Conservation (phyloP, 1,284 basidiomycete genomes). For the Cryptococcus sp. region DNA sequence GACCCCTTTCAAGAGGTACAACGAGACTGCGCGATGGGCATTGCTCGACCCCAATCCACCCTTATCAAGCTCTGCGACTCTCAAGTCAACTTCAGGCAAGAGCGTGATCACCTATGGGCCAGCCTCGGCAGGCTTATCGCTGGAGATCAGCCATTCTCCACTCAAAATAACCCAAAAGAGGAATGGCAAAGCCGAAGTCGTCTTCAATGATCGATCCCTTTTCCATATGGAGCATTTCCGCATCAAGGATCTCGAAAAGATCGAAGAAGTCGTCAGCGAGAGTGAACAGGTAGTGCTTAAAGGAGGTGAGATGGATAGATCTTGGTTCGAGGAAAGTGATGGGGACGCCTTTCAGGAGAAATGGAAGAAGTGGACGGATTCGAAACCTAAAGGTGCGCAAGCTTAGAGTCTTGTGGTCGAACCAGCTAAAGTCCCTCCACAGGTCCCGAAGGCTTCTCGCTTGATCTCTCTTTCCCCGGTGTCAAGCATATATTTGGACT, state of each 20-base stretch:
- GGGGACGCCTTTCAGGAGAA: constrained; percentile 87
- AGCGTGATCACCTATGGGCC: constrained; percentile 53
- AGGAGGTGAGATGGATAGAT: constrained; percentile 56
- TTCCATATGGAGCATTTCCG: constrained; percentile 99
- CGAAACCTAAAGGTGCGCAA: constrained; percentile 85
- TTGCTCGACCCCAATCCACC: constrained; percentile 66
- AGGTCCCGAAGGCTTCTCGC: constrained; percentile 90
- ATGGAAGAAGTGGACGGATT: constrained; percentile 82
- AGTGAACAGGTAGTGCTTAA: constrained; percentile 49
- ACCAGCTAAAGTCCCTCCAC: constrained; percentile 8
- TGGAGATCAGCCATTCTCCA: constrained; percentile 72
- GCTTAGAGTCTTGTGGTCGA: not conserved
- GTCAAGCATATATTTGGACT: constrained; percentile 91
- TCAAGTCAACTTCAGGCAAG: constrained; percentile 43
- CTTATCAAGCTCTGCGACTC: constrained; percentile 59
- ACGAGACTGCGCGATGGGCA: constrained; percentile 86
- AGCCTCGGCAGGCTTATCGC: constrained; percentile 18
- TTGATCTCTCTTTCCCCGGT: constrained; percentile 92
- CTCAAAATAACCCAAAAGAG: constrained; percentile 70
- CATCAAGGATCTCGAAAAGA: constrained; percentile 60
- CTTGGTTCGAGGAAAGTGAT: constrained; percentile 83
- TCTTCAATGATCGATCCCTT: constrained; percentile 85
- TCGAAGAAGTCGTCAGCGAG: constrained; percentile 48
- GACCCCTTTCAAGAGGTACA: constrained; percentile 71
- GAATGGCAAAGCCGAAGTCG: constrained; percentile 76